phyloP scores from a whole-genome alignment of 2,329 filamentous ascomycete species.

The Claviceps spartinae region DNA sequence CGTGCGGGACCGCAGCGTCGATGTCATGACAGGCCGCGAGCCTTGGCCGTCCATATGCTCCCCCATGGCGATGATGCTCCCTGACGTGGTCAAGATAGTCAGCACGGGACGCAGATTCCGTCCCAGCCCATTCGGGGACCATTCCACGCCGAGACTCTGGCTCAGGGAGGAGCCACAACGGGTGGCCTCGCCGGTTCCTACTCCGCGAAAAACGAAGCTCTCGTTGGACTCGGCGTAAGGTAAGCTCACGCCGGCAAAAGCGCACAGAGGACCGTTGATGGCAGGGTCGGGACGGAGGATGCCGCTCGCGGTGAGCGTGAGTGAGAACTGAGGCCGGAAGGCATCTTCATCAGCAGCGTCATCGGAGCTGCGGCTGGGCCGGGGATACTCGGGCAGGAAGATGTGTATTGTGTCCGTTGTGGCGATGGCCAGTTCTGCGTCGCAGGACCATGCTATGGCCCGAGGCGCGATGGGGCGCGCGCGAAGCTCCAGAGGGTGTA shows the following conservation, averaged over 20 bases:
- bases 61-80: slow-evolving; percentile 36
- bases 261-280: slow-evolving; percentile 33
- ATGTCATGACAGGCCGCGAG: slow-evolving; percentile 12
- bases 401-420: slow-evolving; percentile 42
- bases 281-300: slow-evolving; percentile 25
- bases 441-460: slow-evolving; percentile 38
- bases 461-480: slow-evolving; percentile 31
- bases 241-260: slow-evolving; percentile 21
- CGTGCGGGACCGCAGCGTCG: slow-evolving; percentile 22
- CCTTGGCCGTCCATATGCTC: slow-evolving; percentile 24
- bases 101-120: slow-evolving; percentile 39
- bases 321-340: slow-evolving; percentile 20
- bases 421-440: slow-evolving; percentile 42
- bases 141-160: slow-evolving; percentile 38
- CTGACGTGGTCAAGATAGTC: slow-evolving; percentile 35
- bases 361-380: slow-evolving; percentile 9
- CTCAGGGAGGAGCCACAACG: slow-evolving; percentile 37
- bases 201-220: slow-evolving; percentile 24
- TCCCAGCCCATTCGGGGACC: slow-evolving; percentile 47
- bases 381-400: slow-evolving; percentile 33
- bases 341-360: slow-evolving; percentile 16
- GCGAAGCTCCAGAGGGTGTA: slow-evolving; percentile 31
- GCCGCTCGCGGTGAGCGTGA: slow-evolving; percentile 19
- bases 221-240: slow-evolving; percentile 14
- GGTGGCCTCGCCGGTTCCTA: slow-evolving; percentile 32